Evolutionary conservation across 2,329 filamentous ascomycete genomes (phyloP).

Genomic region (Paramyrothecium sp.): DNA sequence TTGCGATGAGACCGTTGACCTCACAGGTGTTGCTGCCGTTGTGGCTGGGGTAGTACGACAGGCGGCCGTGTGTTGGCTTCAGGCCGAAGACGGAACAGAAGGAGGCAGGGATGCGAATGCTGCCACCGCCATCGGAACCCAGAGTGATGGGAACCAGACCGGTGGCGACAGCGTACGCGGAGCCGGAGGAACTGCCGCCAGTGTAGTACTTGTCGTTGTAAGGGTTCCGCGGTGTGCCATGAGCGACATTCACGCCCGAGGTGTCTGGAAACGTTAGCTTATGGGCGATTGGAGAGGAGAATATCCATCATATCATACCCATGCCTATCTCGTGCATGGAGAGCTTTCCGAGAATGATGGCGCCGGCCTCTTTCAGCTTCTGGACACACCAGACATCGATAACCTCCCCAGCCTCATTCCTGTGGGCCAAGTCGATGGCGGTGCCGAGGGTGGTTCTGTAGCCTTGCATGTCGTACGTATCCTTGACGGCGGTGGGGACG

Average conservation of each 20-base stretch:
- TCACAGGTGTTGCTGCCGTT: conserved; percentile 61
- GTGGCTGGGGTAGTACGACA: conserved; percentile 60
- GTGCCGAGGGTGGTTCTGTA: conserved; percentile 67
- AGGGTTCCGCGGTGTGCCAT: conserved; percentile 74
- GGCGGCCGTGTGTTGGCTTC: conserved; percentile 67
- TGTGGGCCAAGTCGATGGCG: conserved; percentile 55
- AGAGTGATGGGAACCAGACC: conserved; percentile 71
- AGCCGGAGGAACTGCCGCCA: conserved; percentile 74
- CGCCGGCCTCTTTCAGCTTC: conserved; percentile 69
- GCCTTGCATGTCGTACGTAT: conserved; percentile 73
- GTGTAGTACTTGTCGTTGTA: conserved; percentile 72
- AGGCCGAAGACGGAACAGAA: conserved; percentile 75
- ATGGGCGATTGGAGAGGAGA: not conserved
- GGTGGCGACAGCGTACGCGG: conserved; percentile 66
- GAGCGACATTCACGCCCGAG: conserved; percentile 71
- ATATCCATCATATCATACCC: conserved; percentile 38
- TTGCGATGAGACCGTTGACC: conserved; percentile 66
- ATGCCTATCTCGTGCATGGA: conserved; percentile 77
- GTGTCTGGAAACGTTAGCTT: conserved; percentile 50
- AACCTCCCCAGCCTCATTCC: conserved; percentile 31
- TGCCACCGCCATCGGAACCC: conserved; percentile 72
- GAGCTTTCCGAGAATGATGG: conserved; percentile 68
- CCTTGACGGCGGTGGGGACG: conserved; percentile 72
- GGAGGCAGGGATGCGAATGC: conserved; percentile 68
- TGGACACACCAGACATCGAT: conserved; percentile 68